These are phyloP conservation scores for Mucor sp. DNA, from an alignment of 371 early-diverging fungal genomes.

Conservation along the genomic window DNA sequence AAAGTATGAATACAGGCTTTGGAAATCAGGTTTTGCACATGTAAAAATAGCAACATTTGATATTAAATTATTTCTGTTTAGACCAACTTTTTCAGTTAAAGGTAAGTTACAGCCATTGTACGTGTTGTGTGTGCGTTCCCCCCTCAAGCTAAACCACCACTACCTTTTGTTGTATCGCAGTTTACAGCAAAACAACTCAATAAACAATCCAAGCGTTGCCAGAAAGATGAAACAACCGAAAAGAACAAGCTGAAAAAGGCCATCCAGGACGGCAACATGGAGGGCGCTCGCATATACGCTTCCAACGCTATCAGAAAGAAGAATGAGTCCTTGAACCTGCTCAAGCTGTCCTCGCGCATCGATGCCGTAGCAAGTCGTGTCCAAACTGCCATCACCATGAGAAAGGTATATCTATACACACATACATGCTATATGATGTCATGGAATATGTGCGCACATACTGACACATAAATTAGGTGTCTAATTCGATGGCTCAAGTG, in stretches of 20 bases:
- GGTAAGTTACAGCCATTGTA: conserved; percentile 34
- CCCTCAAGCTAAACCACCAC: not conserved
- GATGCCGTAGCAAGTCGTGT: conserved; percentile 93
- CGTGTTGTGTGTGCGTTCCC: not conserved
- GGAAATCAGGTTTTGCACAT: not conserved
- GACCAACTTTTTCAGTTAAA: conserved; percentile 76
- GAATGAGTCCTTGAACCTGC: conserved; percentile 88
- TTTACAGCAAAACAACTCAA: conserved; percentile 91
- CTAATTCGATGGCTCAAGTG: conserved; percentile 79
- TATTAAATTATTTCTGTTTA: conserved; percentile 18
- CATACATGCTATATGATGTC: not conserved
- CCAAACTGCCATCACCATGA: conserved; percentile 96
- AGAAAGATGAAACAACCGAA: conserved; percentile 84
- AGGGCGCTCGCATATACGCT: conserved; percentile 93
- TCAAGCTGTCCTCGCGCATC: conserved; percentile 86
- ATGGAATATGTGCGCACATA: not conserved
- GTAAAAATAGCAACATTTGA: not conserved
- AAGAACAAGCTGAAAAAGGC: conserved; percentile 92
- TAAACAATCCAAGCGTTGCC: conserved; percentile 81
- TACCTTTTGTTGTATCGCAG: conserved; percentile 41
- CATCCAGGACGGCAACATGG: conserved; percentile 91
- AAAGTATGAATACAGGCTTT: conserved; percentile 18
- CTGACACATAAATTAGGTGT: conserved; percentile 42
- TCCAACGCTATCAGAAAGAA: conserved; percentile 97
- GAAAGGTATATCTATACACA: conserved; percentile 52